These are phyloP conservation scores for Lipomyces oligophaga DNA, from an alignment of 805 yeast genomes.

Conservation along the genomic window DNA sequence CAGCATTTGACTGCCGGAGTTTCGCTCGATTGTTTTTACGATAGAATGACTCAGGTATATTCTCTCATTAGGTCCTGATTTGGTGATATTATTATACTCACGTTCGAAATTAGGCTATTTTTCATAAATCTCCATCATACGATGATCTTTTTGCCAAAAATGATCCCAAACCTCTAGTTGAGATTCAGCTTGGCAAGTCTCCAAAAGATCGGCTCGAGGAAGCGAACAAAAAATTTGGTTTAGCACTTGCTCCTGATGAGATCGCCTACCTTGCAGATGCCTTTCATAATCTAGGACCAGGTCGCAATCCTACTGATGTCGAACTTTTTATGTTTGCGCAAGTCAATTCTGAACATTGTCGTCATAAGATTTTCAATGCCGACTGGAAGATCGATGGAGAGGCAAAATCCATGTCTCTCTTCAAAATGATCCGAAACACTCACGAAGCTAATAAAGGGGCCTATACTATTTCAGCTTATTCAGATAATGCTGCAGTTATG, in stretches of 20 bases:
- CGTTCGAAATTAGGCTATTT: conserved; percentile 32
- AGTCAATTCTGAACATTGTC: conserved; percentile 98
- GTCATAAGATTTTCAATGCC: conserved; percentile 98
- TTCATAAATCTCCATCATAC: conserved; percentile 58
- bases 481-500: conserved; percentile 96
- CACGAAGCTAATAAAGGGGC: conserved; percentile 58
- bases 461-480: conserved; percentile 86
- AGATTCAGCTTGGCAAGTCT: conserved; percentile 58
- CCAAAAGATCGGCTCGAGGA: conserved; percentile 56
- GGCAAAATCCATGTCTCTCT: conserved; percentile 67
- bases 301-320: conserved; percentile 94
- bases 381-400: conserved; percentile 93
- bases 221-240: conserved; percentile 81
- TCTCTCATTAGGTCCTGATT: not conserved
- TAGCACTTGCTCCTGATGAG: conserved; percentile 94
- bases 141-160: conserved; percentile 75
- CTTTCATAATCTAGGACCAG: conserved; percentile 56
- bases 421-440: conserved; percentile 94
- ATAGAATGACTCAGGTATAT: conserved; percentile 85
- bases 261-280: conserved; percentile 82
- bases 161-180: conserved; percentile 75
- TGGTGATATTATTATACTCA: not conserved
- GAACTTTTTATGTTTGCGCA: conserved; percentile 99
- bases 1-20: conserved; percentile 53
- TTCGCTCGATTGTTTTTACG: conserved; percentile 69